phyloP scores from a whole-genome alignment of 306 rosid genomes.

The Malus asiatica region DNA sequence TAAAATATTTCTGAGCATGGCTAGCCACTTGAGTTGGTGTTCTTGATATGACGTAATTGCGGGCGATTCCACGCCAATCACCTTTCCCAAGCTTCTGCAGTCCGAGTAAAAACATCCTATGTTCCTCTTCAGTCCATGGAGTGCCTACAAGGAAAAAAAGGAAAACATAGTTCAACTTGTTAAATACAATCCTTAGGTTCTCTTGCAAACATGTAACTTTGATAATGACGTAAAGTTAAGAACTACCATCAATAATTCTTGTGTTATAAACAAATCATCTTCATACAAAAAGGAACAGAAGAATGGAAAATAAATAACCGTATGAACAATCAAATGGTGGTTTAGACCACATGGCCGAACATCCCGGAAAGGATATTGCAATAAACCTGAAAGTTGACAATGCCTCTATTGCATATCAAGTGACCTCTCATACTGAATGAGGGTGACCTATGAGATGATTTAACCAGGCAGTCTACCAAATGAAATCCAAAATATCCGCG shows the following conservation, averaged over 20 bases:
- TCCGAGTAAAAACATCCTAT: constrained; percentile 94
- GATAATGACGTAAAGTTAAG: background rate
- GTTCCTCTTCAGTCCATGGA: constrained; percentile 99
- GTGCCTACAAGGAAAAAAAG: constrained; percentile 44
- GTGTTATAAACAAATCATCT: background rate
- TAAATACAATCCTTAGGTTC: background rate
- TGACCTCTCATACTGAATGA: background rate
- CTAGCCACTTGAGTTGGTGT: constrained; percentile 99
- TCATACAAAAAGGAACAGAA: background rate
- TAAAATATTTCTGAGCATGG: constrained; percentile 96
- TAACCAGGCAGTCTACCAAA: background rate
- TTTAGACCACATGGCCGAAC: background rate
- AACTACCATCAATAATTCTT: background rate
- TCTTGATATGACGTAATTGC: constrained; percentile 85
- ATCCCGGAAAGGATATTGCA: background rate
- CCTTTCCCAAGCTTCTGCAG: constrained; percentile 97
- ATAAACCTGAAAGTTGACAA: background rate
- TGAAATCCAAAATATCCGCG: background rate
- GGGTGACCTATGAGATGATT: background rate
- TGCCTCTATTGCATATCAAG: background rate
- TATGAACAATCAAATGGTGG: background rate
- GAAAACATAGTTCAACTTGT: background rate
- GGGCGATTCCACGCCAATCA: constrained; percentile 99
- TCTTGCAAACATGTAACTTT: background rate
- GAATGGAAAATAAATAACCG: background rate